Percentiles rank a stretch among this genome's conserved stretches.
Conservation (phyloP, 257 asterid genomes). For the Solanum habrochaites region DNA sequence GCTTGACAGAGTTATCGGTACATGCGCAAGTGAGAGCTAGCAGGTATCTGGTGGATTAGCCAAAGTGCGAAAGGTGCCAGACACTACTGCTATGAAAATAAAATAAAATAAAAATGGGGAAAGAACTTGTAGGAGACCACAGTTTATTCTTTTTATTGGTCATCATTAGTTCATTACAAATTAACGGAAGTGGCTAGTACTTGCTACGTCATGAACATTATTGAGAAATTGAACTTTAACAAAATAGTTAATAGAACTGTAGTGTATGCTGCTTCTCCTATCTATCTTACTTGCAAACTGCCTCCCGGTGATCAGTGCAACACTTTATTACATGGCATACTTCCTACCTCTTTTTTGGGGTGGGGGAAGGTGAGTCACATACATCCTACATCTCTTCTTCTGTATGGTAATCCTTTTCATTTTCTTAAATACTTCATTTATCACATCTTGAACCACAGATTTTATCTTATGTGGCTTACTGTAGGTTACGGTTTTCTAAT, state of each 20-base stretch:
- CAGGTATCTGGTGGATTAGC: not conserved
- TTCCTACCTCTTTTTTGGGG: not conserved
- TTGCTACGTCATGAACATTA: not conserved
- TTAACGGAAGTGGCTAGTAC: not conserved
- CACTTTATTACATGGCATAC: not conserved
- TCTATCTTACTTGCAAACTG: not conserved
- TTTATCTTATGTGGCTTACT: not conserved
- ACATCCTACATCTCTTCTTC: not conserved
- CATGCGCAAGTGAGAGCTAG: not conserved
- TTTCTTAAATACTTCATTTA: not conserved
- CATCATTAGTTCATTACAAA: not conserved
- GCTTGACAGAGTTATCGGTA: not conserved
- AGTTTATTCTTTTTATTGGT: not conserved
- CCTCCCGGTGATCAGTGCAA: not conserved
- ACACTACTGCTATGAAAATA: not conserved
- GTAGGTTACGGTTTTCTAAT: not conserved
- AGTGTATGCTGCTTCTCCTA: not conserved
- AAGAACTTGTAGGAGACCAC: not conserved
- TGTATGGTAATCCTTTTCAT: not conserved
- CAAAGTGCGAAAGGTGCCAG: not conserved
- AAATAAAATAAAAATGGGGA: not conserved
- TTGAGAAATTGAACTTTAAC: not conserved
- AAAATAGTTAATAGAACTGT: not conserved
- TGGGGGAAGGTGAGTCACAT: not conserved
- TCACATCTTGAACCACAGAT: not conserved